These are phyloP conservation scores for Coniochaeta prunicola DNA, from an alignment of 2,329 filamentous ascomycete genomes.

Conservation along the genomic window DNA sequence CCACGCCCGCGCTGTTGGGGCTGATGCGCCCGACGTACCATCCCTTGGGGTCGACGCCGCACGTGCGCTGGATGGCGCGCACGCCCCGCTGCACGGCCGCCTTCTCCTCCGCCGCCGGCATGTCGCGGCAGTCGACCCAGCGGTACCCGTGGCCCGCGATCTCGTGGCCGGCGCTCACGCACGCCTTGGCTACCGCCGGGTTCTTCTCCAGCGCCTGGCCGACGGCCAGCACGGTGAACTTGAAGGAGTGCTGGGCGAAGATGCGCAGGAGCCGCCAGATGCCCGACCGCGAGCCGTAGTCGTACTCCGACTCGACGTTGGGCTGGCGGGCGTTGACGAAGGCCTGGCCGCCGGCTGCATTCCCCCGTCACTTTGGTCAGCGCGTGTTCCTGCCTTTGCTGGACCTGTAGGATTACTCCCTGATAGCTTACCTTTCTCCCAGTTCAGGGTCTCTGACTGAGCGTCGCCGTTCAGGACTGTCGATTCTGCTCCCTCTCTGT, in stretches of 20 bases:
- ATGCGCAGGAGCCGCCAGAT: slow-evolving; percentile 43
- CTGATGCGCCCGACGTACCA: slow-evolving; percentile 41
- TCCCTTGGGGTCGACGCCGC: slow-evolving; percentile 37
- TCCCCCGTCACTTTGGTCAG: too few species aligned
- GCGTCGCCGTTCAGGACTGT: slow-evolving; percentile 28
- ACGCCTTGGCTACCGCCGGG: slow-evolving; percentile 35
- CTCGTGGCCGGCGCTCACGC: slow-evolving; percentile 41
- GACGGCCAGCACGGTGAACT: slow-evolving; percentile 43
- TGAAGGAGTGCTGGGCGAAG: slow-evolving; percentile 39
- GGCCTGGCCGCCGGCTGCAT: slow-evolving; percentile 14
- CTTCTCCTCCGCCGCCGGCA: slow-evolving; percentile 37
- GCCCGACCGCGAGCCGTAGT: slow-evolving; percentile 41
- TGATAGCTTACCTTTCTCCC: slow-evolving; percentile 31
- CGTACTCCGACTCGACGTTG: slow-evolving; percentile 41
- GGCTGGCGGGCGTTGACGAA: slow-evolving; percentile 33
- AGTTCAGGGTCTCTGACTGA: slow-evolving; percentile 25
- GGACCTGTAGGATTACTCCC: too few species aligned
- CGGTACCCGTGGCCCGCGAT: slow-evolving; percentile 33
- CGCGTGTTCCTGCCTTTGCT: too few species aligned
- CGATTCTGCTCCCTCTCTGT: slow-evolving; percentile 22
- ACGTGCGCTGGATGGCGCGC: slow-evolving; percentile 25
- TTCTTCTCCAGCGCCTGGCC: slow-evolving; percentile 39
- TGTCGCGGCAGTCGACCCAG: slow-evolving; percentile 42
- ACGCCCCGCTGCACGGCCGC: slow-evolving; percentile 34
- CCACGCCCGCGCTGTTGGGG: slow-evolving; percentile 34